phyloP scores from a whole-genome alignment of 768 basidiomycete species.

The Candolleomyces efflorescens region DNA sequence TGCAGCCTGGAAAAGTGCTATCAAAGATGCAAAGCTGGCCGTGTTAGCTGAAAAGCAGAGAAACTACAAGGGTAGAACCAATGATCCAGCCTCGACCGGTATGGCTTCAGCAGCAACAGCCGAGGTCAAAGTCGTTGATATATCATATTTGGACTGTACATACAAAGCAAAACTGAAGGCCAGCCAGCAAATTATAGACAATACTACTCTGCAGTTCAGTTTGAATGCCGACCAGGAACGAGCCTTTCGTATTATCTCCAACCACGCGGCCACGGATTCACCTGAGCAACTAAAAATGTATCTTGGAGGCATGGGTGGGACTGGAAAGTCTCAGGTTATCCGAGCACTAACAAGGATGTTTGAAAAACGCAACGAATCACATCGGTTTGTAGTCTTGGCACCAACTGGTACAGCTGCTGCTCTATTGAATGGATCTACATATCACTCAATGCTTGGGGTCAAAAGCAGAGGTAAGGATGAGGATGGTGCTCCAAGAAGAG shows the following conservation, averaged over 20 bases:
- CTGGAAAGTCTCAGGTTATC: slow-evolving; percentile 27
- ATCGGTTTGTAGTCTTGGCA: slow-evolving; percentile 21
- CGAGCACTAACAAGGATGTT: slow-evolving; percentile 20
- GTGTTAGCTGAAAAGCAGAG: neutral
- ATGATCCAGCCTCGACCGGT: neutral
- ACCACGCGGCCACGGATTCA: slow-evolving; percentile 8
- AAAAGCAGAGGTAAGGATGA: neutral
- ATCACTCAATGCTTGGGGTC: slow-evolving; percentile 30
- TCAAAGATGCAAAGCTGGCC: neutral
- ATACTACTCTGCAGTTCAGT: neutral
- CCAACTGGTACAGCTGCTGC: slow-evolving; percentile 31
- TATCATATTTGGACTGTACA: slow-evolving; percentile 8
- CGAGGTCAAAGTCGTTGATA: neutral
- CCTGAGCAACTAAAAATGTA: slow-evolving; percentile 23
- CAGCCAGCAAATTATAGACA: slow-evolving; percentile 1
- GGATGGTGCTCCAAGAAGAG: neutral
- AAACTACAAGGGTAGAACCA: neutral
- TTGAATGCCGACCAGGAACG: slow-evolving; percentile 29
- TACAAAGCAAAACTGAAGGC: neutral
- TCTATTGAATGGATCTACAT: slow-evolving; percentile 29
- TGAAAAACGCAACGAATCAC: slow-evolving; percentile 11
- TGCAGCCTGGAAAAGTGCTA: neutral
- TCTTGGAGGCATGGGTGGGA: slow-evolving; percentile 29
- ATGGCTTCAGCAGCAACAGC: neutral
- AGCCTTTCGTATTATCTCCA: slow-evolving; percentile 23